A percentile compares a stretch with the other conserved stretches of the same genome.
Conservation (phyloP, 495 filamentous ascomycete species). For the Amniculicola lignicola region DNA sequence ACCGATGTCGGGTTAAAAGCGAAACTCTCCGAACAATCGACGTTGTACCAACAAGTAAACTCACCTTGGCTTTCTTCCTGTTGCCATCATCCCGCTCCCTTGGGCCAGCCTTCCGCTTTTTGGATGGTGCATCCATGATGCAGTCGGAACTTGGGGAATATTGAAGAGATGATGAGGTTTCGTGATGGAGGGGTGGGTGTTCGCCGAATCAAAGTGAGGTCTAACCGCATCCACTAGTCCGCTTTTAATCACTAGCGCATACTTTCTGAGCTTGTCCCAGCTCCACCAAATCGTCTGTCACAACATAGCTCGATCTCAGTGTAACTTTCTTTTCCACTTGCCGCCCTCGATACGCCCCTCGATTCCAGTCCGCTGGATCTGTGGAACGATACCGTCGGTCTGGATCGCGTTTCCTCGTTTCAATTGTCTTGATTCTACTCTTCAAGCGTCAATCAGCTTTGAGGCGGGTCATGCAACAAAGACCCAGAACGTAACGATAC, state of each 20-base stretch:
- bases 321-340: neutral
- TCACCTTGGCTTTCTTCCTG: constrained; percentile 28
- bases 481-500: too few relatives aligned
- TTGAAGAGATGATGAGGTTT: neutral
- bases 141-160: neutral
- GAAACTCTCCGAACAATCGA: neutral
- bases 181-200: neutral
- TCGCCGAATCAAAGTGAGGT: too few relatives aligned
- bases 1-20: constrained; percentile 4
- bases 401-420: neutral
- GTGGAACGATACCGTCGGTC: neutral
- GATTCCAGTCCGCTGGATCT: neutral
- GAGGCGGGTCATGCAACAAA: too few relatives aligned
- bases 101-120: constrained; percentile 29
- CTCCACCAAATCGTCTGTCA: neutral
- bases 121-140: constrained; percentile 21
- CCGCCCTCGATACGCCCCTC: neutral
- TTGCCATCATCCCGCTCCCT: neutral
- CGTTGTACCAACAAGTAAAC: constrained; percentile 10
- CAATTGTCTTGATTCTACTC: too few relatives aligned
- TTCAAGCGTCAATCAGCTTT: too few relatives aligned
- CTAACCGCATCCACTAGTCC: too few relatives aligned
- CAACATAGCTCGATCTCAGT: neutral
- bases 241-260: neutral
- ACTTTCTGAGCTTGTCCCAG: neutral